Evolutionary conservation across 2,329 filamentous ascomycete genomes (phyloP), one percentile per base, ranked within the genome.

Genomic region (Metarhizium humberi): DNA sequence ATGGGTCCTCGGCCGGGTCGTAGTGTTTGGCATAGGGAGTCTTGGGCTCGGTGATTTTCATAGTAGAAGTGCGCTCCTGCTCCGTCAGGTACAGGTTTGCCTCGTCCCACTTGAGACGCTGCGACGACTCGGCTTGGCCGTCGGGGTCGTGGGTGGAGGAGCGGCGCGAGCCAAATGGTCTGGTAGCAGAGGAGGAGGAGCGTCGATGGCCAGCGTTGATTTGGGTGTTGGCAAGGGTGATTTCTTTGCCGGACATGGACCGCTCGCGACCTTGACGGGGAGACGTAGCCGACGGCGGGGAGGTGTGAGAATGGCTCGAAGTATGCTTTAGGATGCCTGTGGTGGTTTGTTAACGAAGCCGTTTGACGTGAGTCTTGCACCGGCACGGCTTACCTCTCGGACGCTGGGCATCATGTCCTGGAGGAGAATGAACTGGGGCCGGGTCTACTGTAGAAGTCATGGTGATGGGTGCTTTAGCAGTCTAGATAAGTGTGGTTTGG

Each of bases 1-100:
- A 87, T 52, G 90, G 90, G 60, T 97, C 92, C 66, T 96, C 90
- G 46, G 84, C 71, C 4, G 92, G 91, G 67, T 97, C 89, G 72
- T 96, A 96, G 66, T 91, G 90, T 67, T 87, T 88, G 40, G 90
- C 94, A 69, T 92, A 99, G 4, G 94, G 94, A 7, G 94, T 99
- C 79, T 99, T 99, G 58, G 94, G 94, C 75, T 99, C 94, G 62
- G 91, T 89, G 61, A 99, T 99, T 79, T 97, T 99, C 94, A 99
- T 99, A 57, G 92, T 96, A 59, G 88, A 87, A 57, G 86, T 90
- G 72, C 89, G 92, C 73, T 97, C 90, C 72, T 97, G 92, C 75
- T 99, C 94, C 7, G 94, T 94, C 53, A 99, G 81, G 73, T 96
- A 99, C 36, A 99, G 81, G 68, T 99, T 99, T 49, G 90, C 94